Evolutionary conservation across 2,329 filamentous ascomycete species (phyloP).

Genomic region (Fusarium verrucosum): DNA sequence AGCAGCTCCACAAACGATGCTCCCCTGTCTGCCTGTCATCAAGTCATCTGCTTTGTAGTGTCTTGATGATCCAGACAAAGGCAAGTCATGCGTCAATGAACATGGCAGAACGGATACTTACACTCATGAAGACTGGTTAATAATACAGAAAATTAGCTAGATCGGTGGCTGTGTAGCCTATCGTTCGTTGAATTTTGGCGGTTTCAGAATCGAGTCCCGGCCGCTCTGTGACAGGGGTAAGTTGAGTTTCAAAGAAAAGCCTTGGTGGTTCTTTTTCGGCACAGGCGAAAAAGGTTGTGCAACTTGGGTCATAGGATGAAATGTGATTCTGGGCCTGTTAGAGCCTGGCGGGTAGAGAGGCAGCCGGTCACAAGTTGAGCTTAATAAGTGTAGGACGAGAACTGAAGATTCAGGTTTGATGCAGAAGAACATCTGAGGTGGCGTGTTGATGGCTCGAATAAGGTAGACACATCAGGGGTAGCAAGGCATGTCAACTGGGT

Average conservation of each 20-base stretch:
- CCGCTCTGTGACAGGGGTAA: constrained; percentile 20
- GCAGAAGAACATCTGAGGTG: neutral
- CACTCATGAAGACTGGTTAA: neutral
- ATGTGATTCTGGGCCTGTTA: constrained; percentile 16
- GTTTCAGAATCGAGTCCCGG: constrained; percentile 30
- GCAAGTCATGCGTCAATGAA: constrained; percentile 23
- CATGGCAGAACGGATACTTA: neutral
- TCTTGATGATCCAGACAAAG: constrained; percentile 13
- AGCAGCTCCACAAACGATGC: constrained; percentile 26
- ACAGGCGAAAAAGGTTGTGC: constrained; percentile 16
- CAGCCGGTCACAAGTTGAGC: constrained; percentile 29
- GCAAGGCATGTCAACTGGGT: neutral
- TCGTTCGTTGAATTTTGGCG: constrained; percentile 12
- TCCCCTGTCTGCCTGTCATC: constrained; percentile 31
- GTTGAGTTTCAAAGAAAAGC: constrained; percentile 35
- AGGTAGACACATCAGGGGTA: neutral
- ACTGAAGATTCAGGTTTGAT: constrained; percentile 13
- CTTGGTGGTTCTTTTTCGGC: constrained; percentile 4
- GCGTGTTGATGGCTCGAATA: neutral
- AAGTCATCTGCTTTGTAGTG: constrained; percentile 7
- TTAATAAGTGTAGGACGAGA: constrained; percentile 2
- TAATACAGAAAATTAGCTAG: neutral
- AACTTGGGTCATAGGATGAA: constrained; percentile 43
- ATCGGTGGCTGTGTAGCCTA: neutral
- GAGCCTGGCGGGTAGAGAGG: constrained; percentile 26